Conservation (phyloP, 108 stramenopile species). For the Ochromonas danica region DNA sequence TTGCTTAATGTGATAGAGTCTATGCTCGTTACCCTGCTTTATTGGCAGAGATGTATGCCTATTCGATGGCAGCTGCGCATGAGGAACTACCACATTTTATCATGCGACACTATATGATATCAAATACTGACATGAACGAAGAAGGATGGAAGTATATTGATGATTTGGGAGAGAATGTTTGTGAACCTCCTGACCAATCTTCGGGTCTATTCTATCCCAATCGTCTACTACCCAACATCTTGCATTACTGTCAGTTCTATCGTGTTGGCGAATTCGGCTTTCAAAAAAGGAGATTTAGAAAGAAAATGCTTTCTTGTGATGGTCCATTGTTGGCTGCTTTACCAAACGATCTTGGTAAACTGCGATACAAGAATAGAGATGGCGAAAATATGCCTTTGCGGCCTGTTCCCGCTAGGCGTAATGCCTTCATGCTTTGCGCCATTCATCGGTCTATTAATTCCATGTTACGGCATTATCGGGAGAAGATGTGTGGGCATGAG, state of each 20-base stretch:
- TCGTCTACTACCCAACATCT: conserved; percentile 17
- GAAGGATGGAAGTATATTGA: conserved; percentile 73
- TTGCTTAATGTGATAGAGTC: conserved; percentile 42
- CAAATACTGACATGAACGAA: conserved; percentile 51
- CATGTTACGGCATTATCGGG: not conserved
- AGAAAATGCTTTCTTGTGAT: conserved; percentile 14
- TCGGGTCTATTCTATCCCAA: not conserved
- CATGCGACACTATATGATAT: conserved; percentile 74
- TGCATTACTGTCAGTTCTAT: conserved; percentile 41
- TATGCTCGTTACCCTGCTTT: conserved; percentile 66
- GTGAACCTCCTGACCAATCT: not conserved
- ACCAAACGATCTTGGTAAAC: conserved; percentile 19
- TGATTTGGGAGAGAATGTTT: conserved; percentile 12
- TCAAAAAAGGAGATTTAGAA: conserved; percentile 36
- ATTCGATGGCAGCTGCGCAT: conserved; percentile 77
- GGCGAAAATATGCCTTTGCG: not conserved
- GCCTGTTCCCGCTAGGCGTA: not conserved
- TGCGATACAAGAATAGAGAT: conserved; percentile 27
- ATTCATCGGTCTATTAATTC: conserved; percentile 23
- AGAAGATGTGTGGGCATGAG: not conserved
- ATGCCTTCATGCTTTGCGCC: conserved; percentile 23
- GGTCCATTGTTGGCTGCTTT: conserved; percentile 13
- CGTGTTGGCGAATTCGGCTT: conserved; percentile 38
- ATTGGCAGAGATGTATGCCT: conserved; percentile 57
- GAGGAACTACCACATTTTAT: conserved; percentile 67